Evolutionary conservation across 225 moss, liverwort and hornwort genomes (phyloP).

Genomic region (Bryum argenteum): DNA sequence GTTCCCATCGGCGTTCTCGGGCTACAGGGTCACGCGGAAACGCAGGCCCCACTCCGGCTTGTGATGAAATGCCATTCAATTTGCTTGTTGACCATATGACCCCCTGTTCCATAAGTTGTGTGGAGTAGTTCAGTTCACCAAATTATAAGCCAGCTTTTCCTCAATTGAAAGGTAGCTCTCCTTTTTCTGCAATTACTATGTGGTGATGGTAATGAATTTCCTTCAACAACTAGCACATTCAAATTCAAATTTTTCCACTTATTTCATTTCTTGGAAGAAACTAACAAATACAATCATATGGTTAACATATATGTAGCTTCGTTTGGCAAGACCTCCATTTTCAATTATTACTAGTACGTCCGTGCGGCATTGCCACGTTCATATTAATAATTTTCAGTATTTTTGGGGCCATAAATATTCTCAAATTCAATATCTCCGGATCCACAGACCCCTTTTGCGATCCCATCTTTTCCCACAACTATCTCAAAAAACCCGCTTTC

Average conservation of each 20-base stretch:
- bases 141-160: neutral
- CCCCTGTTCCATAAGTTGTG: neutral
- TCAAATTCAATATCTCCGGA: no score
- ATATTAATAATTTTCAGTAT: no score
- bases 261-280: no score
- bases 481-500: no score
- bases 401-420: no score
- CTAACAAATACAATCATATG: no score
- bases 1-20: slow-evolving; percentile 27
- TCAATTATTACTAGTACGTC: no score
- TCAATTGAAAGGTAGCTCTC: neutral
- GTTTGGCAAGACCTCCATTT: no score
- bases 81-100: slow-evolving; percentile 8
- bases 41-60: slow-evolving; percentile 29
- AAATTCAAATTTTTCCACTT: neutral
- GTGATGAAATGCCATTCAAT: slow-evolving; percentile 10
- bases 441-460: no score
- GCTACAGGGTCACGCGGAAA: slow-evolving; percentile 47
- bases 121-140: slow-evolving; percentile 2
- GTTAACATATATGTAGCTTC: no score
- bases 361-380: no score
- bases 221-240: neutral
- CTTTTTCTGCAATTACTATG: slow-evolving; percentile 8
- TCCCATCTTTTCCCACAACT: no score
- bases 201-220: neutral